These are phyloP conservation scores for Letharia columbiana DNA, from an alignment of 495 filamentous ascomycete genomes.

Conservation along the genomic window DNA sequence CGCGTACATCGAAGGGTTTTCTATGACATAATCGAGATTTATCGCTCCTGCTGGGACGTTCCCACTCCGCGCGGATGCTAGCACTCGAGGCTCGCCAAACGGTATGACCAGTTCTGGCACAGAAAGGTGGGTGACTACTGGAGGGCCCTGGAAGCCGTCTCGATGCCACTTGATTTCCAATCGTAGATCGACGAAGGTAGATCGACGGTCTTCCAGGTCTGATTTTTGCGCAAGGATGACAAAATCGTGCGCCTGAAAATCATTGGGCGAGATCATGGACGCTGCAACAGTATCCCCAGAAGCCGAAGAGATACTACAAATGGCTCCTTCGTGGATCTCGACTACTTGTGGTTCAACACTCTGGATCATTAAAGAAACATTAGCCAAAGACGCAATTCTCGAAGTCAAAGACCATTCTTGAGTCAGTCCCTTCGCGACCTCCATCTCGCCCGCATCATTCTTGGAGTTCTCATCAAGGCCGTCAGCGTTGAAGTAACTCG, in stretches of 20 bases:
- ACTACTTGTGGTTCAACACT: conserved; percentile 51
- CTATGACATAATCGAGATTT: conserved; percentile 61
- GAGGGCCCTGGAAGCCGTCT: conserved; percentile 27
- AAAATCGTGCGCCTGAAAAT: conserved; percentile 62
- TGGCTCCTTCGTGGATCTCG: conserved; percentile 45
- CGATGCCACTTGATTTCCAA: conserved; percentile 72
- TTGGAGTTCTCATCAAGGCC: conserved; percentile 33
- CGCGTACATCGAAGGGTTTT: conserved; percentile 91
- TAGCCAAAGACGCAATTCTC: conserved; percentile 63
- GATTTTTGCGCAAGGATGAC: conserved; percentile 60
- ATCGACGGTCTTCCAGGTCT: conserved; percentile 69
- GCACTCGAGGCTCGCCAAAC: conserved; percentile 77
- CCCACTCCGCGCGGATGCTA: conserved; percentile 50
- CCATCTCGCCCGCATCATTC: conserved; percentile 3
- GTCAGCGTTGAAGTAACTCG: conserved; percentile 61
- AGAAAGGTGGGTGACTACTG: conserved; percentile 53
- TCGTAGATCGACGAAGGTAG: conserved; percentile 62
- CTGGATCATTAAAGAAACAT: conserved; percentile 59
- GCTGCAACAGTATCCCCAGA: conserved; percentile 29
- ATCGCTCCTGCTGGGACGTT: conserved; percentile 37
- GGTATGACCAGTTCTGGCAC: conserved; percentile 73
- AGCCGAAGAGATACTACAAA: conserved; percentile 37
- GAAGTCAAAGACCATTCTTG: conserved; percentile 75
- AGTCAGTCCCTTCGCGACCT: conserved; percentile 47
- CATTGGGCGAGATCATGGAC: conserved; percentile 47